Evolutionary conservation across 83 land plant species (phyloP).

Genomic region (Picea engelmannii): DNA sequence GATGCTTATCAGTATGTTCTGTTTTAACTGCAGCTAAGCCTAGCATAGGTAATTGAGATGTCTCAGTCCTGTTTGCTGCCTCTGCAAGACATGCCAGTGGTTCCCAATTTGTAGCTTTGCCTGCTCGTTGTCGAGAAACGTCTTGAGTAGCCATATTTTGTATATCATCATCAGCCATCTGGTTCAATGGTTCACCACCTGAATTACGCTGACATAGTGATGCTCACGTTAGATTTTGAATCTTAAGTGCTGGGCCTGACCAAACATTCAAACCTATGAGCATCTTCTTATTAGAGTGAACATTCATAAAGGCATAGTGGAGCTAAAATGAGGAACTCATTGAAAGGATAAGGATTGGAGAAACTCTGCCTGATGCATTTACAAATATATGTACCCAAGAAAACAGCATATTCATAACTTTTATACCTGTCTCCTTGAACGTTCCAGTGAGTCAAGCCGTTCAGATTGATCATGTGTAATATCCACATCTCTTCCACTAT

Average conservation of each 20-base stretch:
- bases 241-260: too few relatives aligned
- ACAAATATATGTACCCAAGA: too few relatives aligned
- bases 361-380: too few relatives aligned
- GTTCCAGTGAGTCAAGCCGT: slow-evolving; percentile 47
- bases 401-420: too few relatives aligned
- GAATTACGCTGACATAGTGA: too few relatives aligned
- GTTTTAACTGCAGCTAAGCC: slow-evolving; percentile 20
- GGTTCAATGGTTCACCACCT: slow-evolving; percentile 31
- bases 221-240: too few relatives aligned
- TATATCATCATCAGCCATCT: slow-evolving; percentile 5
- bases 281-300: too few relatives aligned
- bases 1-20: slow-evolving; percentile 24
- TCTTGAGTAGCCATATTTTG: slow-evolving; percentile 29
- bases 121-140: slow-evolving; percentile 23
- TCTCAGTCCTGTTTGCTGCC: slow-evolving; percentile 66
- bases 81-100: slow-evolving; percentile 74
- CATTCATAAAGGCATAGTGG: too few relatives aligned
- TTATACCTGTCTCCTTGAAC: slow-evolving; percentile 31
- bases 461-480: slow-evolving; percentile 28
- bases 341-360: too few relatives aligned
- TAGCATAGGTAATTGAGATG: slow-evolving; percentile 21
- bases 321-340: too few relatives aligned
- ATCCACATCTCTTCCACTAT: slow-evolving; percentile 43
- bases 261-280: too few relatives aligned
- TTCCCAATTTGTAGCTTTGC: slow-evolving; percentile 56